phyloP scores from a whole-genome alignment of 768 basidiomycete species.

The Mrakia blollopis region DNA sequence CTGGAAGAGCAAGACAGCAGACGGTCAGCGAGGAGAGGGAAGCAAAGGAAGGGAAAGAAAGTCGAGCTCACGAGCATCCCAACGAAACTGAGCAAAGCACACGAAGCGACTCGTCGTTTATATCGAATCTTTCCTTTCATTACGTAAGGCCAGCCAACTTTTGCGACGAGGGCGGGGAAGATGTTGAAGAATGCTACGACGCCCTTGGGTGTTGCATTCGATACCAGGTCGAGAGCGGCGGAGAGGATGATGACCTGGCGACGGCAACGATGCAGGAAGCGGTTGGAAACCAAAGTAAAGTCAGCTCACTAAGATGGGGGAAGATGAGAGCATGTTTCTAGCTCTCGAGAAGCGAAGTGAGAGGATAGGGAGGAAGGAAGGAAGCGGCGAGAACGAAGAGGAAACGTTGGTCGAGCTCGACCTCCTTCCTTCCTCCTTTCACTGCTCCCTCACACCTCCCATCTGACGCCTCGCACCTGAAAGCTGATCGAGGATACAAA shows the following conservation, averaged over 20 bases:
- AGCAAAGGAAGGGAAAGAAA: not conserved
- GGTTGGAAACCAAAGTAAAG: not conserved
- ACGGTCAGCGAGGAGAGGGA: not conserved
- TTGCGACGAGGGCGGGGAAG: constrained; percentile 53
- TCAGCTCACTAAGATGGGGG: not conserved
- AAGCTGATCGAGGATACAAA: not conserved
- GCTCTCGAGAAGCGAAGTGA: not conserved
- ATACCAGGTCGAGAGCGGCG: constrained; percentile 89
- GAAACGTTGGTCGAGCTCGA: not conserved
- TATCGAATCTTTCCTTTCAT: constrained; percentile 83
- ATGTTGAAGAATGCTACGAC: constrained; percentile 95
- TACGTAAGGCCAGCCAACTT: constrained; percentile 87
- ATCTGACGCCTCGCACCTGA: too few relatives aligned
- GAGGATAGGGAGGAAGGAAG: too few relatives aligned
- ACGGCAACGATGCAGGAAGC: not conserved
- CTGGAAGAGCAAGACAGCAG: constrained; percentile 45
- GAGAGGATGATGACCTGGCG: constrained; percentile 87
- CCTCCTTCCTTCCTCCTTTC: not conserved
- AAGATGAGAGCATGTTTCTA: not conserved
- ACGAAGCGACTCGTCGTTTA: constrained; percentile 63
- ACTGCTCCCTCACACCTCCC: too few relatives aligned
- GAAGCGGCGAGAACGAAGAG: not conserved
- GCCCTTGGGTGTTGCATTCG: constrained; percentile 85
- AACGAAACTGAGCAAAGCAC: constrained; percentile 64
- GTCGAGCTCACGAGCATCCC: constrained; percentile 74